A percentile compares a stretch with the other conserved stretches of the same genome.
Conservation (phyloP, 1,139 yeast genomes). For the Scheffersomyces titani region DNA sequence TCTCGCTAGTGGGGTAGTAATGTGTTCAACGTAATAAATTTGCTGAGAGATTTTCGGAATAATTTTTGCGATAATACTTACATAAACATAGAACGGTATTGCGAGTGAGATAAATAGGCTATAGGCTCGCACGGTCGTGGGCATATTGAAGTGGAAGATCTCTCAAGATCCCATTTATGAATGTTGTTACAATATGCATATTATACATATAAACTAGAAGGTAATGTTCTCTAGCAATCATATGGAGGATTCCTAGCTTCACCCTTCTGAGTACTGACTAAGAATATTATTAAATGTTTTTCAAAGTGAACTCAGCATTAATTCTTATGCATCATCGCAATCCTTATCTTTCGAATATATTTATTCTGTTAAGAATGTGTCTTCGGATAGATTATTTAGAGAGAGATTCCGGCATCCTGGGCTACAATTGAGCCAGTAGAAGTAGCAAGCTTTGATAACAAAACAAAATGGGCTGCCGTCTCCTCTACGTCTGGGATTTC, state of each 20-base stretch:
- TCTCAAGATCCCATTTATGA: no score
- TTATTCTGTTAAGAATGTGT: not conserved
- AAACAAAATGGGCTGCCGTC: constrained; percentile 30
- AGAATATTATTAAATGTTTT: no score
- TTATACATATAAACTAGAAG: no score
- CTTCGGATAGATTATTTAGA: constrained; percentile 5
- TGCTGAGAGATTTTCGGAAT: not conserved
- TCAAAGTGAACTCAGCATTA: no score
- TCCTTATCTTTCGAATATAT: no score
- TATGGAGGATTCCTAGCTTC: no score
- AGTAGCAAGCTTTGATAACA: constrained; percentile 28
- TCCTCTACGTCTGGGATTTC: constrained; percentile 29
- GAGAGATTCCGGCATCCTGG: constrained; percentile 28
- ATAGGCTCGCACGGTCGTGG: not conserved
- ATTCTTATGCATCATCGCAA: no score
- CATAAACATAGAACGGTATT: no score
- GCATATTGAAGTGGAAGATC: no score
- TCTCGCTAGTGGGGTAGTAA: not conserved
- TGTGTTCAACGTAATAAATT: not conserved
- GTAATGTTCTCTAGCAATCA: no score
- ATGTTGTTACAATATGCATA: no score
- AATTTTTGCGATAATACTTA: not conserved
- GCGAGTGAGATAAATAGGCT: not conserved
- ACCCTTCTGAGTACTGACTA: no score
- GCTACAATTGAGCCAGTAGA: constrained; percentile 34